Conservation (phyloP, 345 rosid genomes). For the Carallia pectinifolia region DNA sequence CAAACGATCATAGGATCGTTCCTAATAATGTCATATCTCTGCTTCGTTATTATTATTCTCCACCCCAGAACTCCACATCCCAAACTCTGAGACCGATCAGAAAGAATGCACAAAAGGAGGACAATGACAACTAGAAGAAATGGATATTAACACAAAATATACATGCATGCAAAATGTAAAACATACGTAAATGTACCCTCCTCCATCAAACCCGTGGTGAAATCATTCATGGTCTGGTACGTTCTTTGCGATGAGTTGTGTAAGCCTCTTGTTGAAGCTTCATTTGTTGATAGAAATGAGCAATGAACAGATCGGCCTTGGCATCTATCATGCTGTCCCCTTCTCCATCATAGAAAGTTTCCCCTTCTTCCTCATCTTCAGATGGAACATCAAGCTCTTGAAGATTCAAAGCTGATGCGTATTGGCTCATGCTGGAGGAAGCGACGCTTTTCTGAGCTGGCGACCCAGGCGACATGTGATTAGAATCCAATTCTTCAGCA, state of each 20-base stretch:
- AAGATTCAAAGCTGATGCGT: constrained; percentile 47
- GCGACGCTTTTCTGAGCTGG: constrained; percentile 9
- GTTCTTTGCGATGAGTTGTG: neutral
- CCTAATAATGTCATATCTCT: too few relatives aligned
- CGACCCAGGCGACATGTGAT: constrained; percentile 15
- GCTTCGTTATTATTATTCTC: too few relatives aligned
- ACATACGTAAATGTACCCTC: too few relatives aligned
- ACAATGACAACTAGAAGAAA: too few relatives aligned
- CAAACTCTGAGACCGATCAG: too few relatives aligned
- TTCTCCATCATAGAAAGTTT: constrained; percentile 14
- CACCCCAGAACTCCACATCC: too few relatives aligned
- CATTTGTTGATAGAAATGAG: constrained; percentile 56
- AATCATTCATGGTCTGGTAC: too few relatives aligned
- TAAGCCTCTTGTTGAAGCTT: constrained; percentile 36
- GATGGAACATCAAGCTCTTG: constrained; percentile 30
- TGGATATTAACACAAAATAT: too few relatives aligned
- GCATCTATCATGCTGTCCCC: constrained; percentile 61
- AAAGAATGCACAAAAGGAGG: too few relatives aligned
- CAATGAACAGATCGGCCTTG: constrained; percentile 74
- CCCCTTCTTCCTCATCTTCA: constrained; percentile 22
- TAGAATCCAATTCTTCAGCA: constrained; percentile 14
- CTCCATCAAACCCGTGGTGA: too few relatives aligned
- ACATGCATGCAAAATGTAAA: too few relatives aligned
- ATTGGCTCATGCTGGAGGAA: constrained; percentile 32
- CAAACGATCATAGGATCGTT: too few relatives aligned